Conservation (phyloP, 768 basidiomycete genomes). For the Boletus sp. region DNA sequence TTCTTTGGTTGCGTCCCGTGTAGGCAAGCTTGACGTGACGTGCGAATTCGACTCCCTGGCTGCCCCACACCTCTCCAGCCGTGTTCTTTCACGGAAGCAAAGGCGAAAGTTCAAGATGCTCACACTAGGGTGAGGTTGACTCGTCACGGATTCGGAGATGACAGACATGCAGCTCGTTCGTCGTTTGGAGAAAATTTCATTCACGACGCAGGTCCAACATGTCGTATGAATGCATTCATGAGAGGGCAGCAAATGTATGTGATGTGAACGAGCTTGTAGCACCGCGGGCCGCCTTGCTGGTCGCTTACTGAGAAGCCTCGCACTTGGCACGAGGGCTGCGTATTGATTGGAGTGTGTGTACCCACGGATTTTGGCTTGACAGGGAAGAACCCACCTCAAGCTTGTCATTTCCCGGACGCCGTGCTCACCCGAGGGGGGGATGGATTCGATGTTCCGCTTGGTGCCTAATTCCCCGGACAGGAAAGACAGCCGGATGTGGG, state of each 20-base stretch:
- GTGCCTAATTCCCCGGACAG: slow-evolving; percentile 24
- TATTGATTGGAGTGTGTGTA: slow-evolving; percentile 8
- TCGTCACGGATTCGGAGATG: slow-evolving; percentile 1
- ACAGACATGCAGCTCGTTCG: slow-evolving; percentile 1
- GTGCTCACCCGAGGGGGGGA: slow-evolving; percentile 6
- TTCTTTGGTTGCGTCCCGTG: not conserved
- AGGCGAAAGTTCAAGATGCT: not conserved
- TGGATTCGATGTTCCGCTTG: not conserved
- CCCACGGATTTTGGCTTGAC: slow-evolving; percentile 17
- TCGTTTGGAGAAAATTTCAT: not conserved
- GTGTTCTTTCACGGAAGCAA: not conserved
- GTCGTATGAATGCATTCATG: slow-evolving; percentile 1
- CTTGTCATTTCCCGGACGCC: slow-evolving; percentile 16
- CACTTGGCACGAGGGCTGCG: slow-evolving; percentile 11
- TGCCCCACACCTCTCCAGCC: slow-evolving; percentile 21
- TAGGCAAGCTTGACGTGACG: not conserved
- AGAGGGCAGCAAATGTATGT: not conserved
- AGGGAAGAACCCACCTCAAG: slow-evolving; percentile 3
- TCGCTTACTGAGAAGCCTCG: slow-evolving; percentile 19
- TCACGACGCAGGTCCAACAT: not conserved
- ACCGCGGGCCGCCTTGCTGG: slow-evolving; percentile 19
- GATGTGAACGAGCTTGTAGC: slow-evolving; percentile 4
- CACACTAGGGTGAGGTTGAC: not conserved
- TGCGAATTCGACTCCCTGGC: slow-evolving; percentile 12
- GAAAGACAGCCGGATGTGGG: slow-evolving; percentile 3